These are phyloP conservation scores for Fusarium floridanum DNA, from an alignment of 2,329 filamentous ascomycete genomes.

Conservation along the genomic window DNA sequence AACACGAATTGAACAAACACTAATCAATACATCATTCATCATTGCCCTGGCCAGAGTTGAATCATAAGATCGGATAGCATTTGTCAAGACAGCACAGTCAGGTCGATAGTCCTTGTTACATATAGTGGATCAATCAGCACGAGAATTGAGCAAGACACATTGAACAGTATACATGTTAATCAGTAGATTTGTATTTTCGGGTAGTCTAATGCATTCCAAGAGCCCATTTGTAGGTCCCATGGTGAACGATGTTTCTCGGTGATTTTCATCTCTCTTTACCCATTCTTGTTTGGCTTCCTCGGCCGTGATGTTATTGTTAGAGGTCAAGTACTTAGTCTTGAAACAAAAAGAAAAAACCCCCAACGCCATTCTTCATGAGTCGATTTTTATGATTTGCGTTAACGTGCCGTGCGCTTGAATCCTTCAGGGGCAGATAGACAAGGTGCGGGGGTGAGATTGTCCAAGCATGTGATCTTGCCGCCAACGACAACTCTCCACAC, in stretches of 20 bases:
- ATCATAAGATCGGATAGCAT: too few species aligned
- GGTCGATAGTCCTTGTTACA: background rate
- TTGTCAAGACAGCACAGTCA: background rate
- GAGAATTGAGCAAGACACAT: background rate
- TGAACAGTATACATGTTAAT: slow-evolving; percentile 9
- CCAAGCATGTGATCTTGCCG: slow-evolving; percentile 39
- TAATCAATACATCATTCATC: background rate
- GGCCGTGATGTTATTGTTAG: slow-evolving; percentile 11
- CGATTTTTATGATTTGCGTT: slow-evolving; percentile 42
- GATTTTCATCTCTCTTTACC: slow-evolving; percentile 14
- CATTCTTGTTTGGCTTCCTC: slow-evolving; percentile 32
- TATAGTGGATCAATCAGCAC: background rate
- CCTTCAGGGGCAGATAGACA: slow-evolving; percentile 3
- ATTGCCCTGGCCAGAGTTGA: background rate
- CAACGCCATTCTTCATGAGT: slow-evolving; percentile 47
- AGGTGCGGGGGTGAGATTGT: slow-evolving; percentile 20
- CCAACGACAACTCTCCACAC: slow-evolving; percentile 23
- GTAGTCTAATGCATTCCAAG: slow-evolving; percentile 16
- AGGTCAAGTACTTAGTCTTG: slow-evolving; percentile 23
- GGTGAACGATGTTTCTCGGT: slow-evolving; percentile 4
- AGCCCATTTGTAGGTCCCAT: background rate
- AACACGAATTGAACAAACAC: background rate
- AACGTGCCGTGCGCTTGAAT: slow-evolving; percentile 26
- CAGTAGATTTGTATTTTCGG: slow-evolving; percentile 32
- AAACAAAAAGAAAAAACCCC: slow-evolving; percentile 40